These are phyloP conservation scores for Sporobolomyces phaffii DNA, from an alignment of 768 basidiomycete genomes.

Conservation along the genomic window DNA sequence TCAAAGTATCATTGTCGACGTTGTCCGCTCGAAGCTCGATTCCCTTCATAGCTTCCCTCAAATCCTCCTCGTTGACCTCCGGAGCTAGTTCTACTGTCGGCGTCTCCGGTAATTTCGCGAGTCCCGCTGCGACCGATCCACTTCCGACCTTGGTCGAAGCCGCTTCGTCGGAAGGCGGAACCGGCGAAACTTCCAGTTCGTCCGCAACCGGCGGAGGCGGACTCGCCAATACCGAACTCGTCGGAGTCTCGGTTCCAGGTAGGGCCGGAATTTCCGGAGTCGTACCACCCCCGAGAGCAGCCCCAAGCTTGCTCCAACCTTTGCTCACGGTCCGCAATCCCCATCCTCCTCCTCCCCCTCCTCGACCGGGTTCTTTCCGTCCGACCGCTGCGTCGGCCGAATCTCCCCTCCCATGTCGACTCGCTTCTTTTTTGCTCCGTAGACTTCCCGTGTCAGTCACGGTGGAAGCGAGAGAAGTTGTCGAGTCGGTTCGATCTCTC, in stretches of 20 bases:
- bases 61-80: background rate
- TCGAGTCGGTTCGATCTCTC: background rate
- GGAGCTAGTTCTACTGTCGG: conserved; percentile 2
- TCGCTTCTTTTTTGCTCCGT: conserved; percentile 2
- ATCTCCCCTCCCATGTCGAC: background rate
- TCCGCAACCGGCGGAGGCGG: too few species aligned
- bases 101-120: background rate
- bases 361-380: background rate
- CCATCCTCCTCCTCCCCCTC: background rate
- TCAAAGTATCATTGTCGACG: too few species aligned
- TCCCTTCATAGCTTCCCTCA: background rate
- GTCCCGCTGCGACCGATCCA: background rate
- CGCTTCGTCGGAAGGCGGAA: too few species aligned
- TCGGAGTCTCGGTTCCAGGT: too few species aligned
- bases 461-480: background rate
- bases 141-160: too few species aligned
- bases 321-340: conserved; percentile 5
- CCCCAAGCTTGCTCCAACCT: background rate
- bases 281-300: background rate
- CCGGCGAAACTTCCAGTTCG: too few species aligned
- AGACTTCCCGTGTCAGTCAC: background rate
- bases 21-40: background rate
- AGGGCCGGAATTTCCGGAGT: too few species aligned
- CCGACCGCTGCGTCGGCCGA: background rate
- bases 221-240: too few species aligned